phyloP scores from a whole-genome alignment of 2,329 filamentous ascomycete species.

The Chaetomium globosum region DNA sequence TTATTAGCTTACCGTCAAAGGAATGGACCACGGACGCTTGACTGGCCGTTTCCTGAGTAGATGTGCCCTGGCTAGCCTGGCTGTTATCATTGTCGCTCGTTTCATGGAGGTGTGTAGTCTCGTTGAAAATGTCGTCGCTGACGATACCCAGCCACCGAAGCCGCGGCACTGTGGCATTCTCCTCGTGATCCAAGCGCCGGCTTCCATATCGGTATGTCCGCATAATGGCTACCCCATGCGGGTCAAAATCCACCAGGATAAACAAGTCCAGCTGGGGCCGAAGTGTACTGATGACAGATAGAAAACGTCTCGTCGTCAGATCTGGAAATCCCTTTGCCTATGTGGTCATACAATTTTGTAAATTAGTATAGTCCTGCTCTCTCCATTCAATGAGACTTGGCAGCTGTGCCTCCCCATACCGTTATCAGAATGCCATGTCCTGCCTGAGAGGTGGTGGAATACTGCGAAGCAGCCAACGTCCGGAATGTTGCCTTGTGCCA shows the following conservation, averaged over 20 bases:
- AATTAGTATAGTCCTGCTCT: background rate
- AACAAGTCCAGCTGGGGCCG: slow-evolving; percentile 59
- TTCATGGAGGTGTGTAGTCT: background rate
- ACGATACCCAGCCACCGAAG: slow-evolving; percentile 68
- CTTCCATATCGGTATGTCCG: slow-evolving; percentile 74
- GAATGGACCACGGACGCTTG: slow-evolving; percentile 29
- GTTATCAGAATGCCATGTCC: slow-evolving; percentile 70
- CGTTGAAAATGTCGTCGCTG: slow-evolving; percentile 45
- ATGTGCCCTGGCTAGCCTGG: slow-evolving; percentile 22
- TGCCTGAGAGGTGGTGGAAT: slow-evolving; percentile 53
- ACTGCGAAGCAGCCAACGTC: slow-evolving; percentile 60
- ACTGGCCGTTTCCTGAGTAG: slow-evolving; percentile 27
- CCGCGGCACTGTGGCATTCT: slow-evolving; percentile 50
- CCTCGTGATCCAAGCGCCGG: slow-evolving; percentile 62
- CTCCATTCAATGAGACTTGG: no score
- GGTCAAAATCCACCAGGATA: slow-evolving; percentile 73
- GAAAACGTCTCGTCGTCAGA: slow-evolving; percentile 66
- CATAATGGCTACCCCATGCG: slow-evolving; percentile 73
- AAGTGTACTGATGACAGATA: slow-evolving; percentile 55
- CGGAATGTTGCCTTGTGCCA: slow-evolving; percentile 69
- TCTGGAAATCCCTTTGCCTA: slow-evolving; percentile 85
- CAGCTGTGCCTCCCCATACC: slow-evolving; percentile 46
- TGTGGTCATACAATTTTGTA: background rate
- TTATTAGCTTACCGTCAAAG: slow-evolving; percentile 22
- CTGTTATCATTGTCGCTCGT: slow-evolving; percentile 21